A percentile compares a stretch with the other conserved stretches of the same genome.
Conservation (phyloP, 129 eudicot species). For the Flaveria sonorensis region DNA sequence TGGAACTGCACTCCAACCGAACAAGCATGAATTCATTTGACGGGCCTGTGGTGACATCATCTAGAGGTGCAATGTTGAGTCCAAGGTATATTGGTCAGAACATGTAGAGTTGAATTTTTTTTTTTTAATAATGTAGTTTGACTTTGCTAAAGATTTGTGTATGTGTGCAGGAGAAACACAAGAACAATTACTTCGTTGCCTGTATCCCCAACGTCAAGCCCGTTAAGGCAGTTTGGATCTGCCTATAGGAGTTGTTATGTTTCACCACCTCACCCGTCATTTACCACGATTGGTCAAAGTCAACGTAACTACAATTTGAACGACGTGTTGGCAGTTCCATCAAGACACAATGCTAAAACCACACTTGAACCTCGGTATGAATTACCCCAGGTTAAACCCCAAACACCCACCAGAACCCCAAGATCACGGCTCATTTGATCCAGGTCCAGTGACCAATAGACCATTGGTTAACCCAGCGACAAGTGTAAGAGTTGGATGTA, state of each 20-base stretch:
- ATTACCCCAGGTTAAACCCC: conserved; percentile 56
- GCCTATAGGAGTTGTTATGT: conserved; percentile 56
- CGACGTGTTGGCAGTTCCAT: conserved; percentile 42
- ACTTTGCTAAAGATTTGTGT: conserved; percentile 18
- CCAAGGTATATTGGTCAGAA: conserved; percentile 54
- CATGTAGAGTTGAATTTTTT: conserved; percentile 2
- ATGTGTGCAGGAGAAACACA: conserved; percentile 55
- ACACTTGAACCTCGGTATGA: conserved; percentile 67
- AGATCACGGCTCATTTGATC: conserved; percentile 41
- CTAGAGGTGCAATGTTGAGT: conserved; percentile 63
- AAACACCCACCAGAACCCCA: conserved; percentile 58
- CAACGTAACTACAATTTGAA: conserved; percentile 36
- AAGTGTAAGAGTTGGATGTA: conserved; percentile 4
- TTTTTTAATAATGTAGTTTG: background rate
- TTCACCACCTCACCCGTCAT: conserved; percentile 84
- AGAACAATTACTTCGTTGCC: conserved; percentile 82
- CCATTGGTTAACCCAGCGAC: conserved; percentile 4
- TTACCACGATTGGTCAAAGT: conserved; percentile 42
- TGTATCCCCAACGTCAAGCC: conserved; percentile 88
- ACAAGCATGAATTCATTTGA: conserved; percentile 47
- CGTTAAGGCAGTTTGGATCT: conserved; percentile 56
- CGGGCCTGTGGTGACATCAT: conserved; percentile 42
- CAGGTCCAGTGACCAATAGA: conserved; percentile 12
- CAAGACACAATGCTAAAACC: conserved; percentile 48
- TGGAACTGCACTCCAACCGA: conserved; percentile 68